Conservation (phyloP, 371 early-diverging fungal species). For the Mucor ambiguus region DNA sequence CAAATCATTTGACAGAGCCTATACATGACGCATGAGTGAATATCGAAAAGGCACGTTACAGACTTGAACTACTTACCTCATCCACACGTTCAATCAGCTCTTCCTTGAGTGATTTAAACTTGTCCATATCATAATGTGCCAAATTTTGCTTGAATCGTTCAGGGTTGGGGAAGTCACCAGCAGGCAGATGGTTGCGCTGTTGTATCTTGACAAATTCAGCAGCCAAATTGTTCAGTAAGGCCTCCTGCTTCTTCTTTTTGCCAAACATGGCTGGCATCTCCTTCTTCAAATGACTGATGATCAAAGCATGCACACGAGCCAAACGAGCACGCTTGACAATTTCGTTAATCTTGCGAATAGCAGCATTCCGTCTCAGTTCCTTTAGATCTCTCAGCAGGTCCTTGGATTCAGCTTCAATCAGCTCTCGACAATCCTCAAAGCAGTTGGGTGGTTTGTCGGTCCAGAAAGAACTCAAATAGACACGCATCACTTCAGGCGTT, state of each 20-base stretch:
- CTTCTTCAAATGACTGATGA: conserved; percentile 80
- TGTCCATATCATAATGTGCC: conserved; percentile 66
- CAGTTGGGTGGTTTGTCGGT: conserved; percentile 70
- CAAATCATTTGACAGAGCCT: conserved; percentile 63
- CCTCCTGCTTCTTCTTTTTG: conserved; percentile 70
- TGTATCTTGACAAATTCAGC: conserved; percentile 72
- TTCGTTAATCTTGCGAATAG: conserved; percentile 90
- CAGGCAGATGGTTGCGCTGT: conserved; percentile 57
- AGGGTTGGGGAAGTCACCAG: conserved; percentile 70
- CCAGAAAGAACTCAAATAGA: conserved; percentile 87
- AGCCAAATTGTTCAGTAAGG: conserved; percentile 62
- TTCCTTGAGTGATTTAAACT: conserved; percentile 68
- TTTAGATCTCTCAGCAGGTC: conserved; percentile 79
- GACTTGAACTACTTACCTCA: conserved; percentile 31
- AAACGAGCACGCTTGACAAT: conserved; percentile 87
- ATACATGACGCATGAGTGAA: not conserved
- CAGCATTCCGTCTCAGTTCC: conserved; percentile 79
- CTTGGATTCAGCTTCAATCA: conserved; percentile 76
- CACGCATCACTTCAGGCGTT: conserved; percentile 89
- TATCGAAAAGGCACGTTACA: not conserved
- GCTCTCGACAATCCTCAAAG: conserved; percentile 71
- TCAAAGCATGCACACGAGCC: conserved; percentile 83
- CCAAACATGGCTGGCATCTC: conserved; percentile 90
- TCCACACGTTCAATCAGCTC: conserved; percentile 60
- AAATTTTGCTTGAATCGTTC: conserved; percentile 58